A percentile compares a stretch with the other conserved stretches of the same genome.
phyloP scores from a whole-genome alignment of 2,329 filamentous ascomycete species.

The Fusarium dlaminii region DNA sequence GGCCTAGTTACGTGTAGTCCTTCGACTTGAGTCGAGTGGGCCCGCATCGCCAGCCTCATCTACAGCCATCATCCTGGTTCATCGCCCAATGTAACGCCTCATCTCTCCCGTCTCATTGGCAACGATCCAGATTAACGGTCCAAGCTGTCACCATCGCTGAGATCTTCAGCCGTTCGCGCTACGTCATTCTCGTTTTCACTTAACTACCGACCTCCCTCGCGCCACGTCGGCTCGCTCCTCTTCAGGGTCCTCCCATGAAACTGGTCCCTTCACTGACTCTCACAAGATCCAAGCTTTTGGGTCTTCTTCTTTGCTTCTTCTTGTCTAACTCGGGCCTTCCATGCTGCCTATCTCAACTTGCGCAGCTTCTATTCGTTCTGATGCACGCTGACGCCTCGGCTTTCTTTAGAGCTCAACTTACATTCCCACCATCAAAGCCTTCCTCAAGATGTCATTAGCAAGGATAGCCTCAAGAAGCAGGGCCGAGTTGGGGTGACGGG shows the following conservation, averaged over 20 bases:
- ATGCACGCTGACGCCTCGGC: conserved; percentile 11
- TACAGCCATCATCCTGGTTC: conserved; percentile 42
- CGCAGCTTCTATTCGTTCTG: conserved; percentile 1
- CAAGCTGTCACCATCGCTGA: conserved; percentile 32
- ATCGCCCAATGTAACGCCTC: conserved; percentile 11
- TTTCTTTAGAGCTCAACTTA: conserved; percentile 21
- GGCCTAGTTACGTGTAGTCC: conserved; percentile 25
- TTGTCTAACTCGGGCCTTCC: conserved; percentile 10
- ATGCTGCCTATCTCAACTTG: conserved; percentile 11
- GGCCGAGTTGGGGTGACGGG: conserved; percentile 26
- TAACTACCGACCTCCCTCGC: conserved; percentile 23
- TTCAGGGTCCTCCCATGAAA: conserved; percentile 41
- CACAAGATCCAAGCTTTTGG: conserved; percentile 33
- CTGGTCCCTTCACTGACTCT: conserved; percentile 20
- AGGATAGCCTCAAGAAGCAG: conserved; percentile 34
- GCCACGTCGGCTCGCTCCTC: conserved; percentile 35
- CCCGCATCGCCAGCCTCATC: conserved; percentile 35
- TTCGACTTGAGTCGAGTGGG: conserved; percentile 27
- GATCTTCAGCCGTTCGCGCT: conserved; percentile 20
- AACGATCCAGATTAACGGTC: conserved; percentile 28
- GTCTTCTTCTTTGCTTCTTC: conserved; percentile 20
- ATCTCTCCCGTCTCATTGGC: conserved; percentile 29
- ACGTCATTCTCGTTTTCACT: conserved; percentile 35
- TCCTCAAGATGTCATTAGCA: conserved; percentile 38
- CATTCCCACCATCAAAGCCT: conserved; percentile 30